Evolutionary conservation across 495 filamentous ascomycete genomes (phyloP).

Genomic region (Penicillium egyptiacum): DNA sequence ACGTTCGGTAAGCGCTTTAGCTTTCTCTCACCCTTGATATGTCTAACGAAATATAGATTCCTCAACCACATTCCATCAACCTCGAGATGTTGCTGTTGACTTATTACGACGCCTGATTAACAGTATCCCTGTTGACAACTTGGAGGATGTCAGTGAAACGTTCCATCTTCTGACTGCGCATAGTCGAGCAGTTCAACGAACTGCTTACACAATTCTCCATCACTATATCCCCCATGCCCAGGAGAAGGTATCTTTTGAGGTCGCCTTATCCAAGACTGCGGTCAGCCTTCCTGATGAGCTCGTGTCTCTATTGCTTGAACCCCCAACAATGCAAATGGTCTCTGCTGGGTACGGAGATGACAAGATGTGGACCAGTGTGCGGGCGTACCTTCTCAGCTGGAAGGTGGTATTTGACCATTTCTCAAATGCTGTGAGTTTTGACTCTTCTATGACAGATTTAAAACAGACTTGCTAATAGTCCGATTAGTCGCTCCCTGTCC

Average conservation of each 20-base stretch:
- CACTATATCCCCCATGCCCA: constrained; percentile 71
- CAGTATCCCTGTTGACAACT: constrained; percentile 53
- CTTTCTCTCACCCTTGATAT: not conserved
- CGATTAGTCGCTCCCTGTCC: constrained; percentile 69
- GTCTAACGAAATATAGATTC: constrained; percentile 37
- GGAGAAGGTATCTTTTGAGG: constrained; percentile 80
- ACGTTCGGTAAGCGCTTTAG: constrained; percentile 40
- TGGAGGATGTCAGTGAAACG: constrained; percentile 58
- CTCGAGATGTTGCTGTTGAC: constrained; percentile 69
- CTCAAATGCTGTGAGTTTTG: constrained; percentile 58
- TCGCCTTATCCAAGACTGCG: constrained; percentile 68
- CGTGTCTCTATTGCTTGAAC: constrained; percentile 61
- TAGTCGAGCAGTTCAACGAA: constrained; percentile 70
- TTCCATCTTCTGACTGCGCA: constrained; percentile 75
- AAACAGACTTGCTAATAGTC: constrained; percentile 19
- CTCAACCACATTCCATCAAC: constrained; percentile 56
- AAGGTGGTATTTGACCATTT: constrained; percentile 88
- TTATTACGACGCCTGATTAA: constrained; percentile 63
- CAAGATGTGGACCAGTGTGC: constrained; percentile 45
- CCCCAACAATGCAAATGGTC: constrained; percentile 50
- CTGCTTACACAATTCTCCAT: constrained; percentile 80
- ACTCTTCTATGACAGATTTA: not conserved
- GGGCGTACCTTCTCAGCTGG: constrained; percentile 90
- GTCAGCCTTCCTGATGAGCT: constrained; percentile 69
- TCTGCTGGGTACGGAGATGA: constrained; percentile 43